These are phyloP conservation scores for Serendipita sp. DNA, from an alignment of 768 basidiomycete genomes.

Conservation along the genomic window DNA sequence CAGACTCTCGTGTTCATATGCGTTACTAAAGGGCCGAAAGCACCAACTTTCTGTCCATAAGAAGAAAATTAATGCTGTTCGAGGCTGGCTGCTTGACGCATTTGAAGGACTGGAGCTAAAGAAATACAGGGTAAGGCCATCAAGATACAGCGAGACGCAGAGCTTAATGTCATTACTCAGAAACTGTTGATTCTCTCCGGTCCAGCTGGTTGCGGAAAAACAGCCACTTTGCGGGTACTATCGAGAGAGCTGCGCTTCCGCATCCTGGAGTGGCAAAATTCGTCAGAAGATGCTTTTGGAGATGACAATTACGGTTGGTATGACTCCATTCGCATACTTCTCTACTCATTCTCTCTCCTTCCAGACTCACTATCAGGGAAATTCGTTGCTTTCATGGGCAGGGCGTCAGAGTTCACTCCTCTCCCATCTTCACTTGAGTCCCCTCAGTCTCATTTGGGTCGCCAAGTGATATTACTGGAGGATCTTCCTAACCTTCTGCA, in stretches of 20 bases:
- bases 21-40: slow-evolving; percentile 19
- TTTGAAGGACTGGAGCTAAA: slow-evolving; percentile 45
- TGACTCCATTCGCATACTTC: background rate
- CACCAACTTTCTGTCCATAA: slow-evolving; percentile 65
- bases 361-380: slow-evolving; percentile 32
- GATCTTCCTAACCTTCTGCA: slow-evolving; percentile 86
- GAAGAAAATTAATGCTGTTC: slow-evolving; percentile 61
- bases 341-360: slow-evolving; percentile 10
- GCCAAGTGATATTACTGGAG: slow-evolving; percentile 63
- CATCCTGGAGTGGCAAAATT: slow-evolving; percentile 72
- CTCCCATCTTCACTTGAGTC: slow-evolving; percentile 17
- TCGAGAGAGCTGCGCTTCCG: slow-evolving; percentile 59
- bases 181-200: slow-evolving; percentile 75
- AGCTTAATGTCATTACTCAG: slow-evolving; percentile 23
- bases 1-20: background rate
- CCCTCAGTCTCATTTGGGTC: slow-evolving; percentile 12
- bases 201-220: slow-evolving; percentile 82
- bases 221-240: slow-evolving; percentile 63
- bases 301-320: slow-evolving; percentile 13
- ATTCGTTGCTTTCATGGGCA: slow-evolving; percentile 58
- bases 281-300: slow-evolving; percentile 33
- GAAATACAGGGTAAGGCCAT: slow-evolving; percentile 52
- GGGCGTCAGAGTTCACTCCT: slow-evolving; percentile 43
- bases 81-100: slow-evolving; percentile 58
- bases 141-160: background rate